A percentile compares a stretch with the other conserved stretches of the same genome.
Conservation (phyloP, 1,284 basidiomycete genomes). For the Athelia sp. region DNA sequence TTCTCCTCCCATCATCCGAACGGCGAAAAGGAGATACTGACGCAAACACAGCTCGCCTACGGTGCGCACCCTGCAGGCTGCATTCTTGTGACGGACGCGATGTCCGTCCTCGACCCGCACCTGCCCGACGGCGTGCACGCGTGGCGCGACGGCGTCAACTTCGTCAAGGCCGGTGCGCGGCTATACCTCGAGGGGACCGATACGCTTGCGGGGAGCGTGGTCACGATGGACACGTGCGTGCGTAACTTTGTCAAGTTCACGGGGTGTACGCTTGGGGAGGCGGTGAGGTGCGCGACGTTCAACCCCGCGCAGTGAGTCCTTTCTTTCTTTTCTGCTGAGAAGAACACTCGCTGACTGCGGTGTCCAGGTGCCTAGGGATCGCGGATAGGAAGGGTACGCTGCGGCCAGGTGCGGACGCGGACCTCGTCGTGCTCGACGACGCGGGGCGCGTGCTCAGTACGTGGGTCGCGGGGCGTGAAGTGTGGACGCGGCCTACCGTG, state of each 20-base stretch:
- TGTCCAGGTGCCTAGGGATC: conserved; percentile 66
- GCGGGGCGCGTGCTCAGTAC: conserved; percentile 68
- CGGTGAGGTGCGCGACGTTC: conserved; percentile 80
- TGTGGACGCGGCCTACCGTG: conserved; percentile 46
- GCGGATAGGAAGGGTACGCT: conserved; percentile 77
- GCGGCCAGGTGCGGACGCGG: conserved; percentile 76
- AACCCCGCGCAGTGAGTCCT: conserved; percentile 68
- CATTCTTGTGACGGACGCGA: conserved; percentile 85
- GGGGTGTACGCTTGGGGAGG: conserved; percentile 75
- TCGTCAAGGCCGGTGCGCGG: conserved; percentile 77
- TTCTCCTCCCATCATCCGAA: conserved; percentile 1
- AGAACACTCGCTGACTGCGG: not conserved
- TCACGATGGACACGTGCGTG: conserved; percentile 80
- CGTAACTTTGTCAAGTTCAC: conserved; percentile 82
- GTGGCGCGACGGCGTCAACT: conserved; percentile 78
- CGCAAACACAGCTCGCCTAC: conserved; percentile 67
- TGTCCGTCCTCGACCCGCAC: conserved; percentile 83
- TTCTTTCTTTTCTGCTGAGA: conserved; percentile 2
- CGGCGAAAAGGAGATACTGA: no score
- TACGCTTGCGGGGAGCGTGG: conserved; percentile 84
- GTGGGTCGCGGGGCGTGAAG: conserved; percentile 77
- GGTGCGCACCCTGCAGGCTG: conserved; percentile 79
- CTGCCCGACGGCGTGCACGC: conserved; percentile 80
- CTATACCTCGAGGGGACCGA: conserved; percentile 82
- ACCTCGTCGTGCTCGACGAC: conserved; percentile 71